phyloP scores from a whole-genome alignment of 495 filamentous ascomycete species.

The Hypomontagnella submonticulosa region DNA sequence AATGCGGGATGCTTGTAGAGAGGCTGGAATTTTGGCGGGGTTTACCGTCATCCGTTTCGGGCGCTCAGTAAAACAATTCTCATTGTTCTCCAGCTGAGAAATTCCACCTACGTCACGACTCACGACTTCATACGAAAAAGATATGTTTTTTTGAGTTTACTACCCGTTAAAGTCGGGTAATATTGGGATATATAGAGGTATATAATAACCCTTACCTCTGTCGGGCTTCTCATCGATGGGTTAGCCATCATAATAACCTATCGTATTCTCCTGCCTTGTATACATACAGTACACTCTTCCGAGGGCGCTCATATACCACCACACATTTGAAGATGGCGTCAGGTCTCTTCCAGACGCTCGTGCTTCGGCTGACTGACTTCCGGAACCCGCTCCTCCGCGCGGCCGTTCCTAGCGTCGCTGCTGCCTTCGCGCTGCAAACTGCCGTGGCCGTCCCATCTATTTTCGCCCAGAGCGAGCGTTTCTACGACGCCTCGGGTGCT shows the following conservation, averaged over 20 bases:
- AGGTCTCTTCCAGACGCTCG: conserved; percentile 56
- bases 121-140: conserved; percentile 12
- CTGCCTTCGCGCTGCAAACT: conserved; percentile 66
- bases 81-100: conserved; percentile 1
- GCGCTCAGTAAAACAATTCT: conserved; percentile 2
- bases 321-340: conserved; percentile 52
- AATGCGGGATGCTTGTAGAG: neutral
- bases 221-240: neutral
- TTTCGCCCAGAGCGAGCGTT: conserved; percentile 65
- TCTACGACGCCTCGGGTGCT: conserved; percentile 73
- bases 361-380: conserved; percentile 66
- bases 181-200: neutral
- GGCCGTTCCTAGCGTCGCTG: conserved; percentile 65
- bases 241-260: neutral
- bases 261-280: neutral
- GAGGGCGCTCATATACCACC: no score
- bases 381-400: conserved; percentile 68
- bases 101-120: conserved; percentile 38
- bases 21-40: no score
- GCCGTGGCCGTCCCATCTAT: conserved; percentile 70
- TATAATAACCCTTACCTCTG: neutral
- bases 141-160: neutral
- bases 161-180: neutral
- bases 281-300: neutral
- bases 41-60: neutral